phyloP scores from a whole-genome alignment of 495 filamentous ascomycete genomes.

The Hypoxylon perforatum region DNA sequence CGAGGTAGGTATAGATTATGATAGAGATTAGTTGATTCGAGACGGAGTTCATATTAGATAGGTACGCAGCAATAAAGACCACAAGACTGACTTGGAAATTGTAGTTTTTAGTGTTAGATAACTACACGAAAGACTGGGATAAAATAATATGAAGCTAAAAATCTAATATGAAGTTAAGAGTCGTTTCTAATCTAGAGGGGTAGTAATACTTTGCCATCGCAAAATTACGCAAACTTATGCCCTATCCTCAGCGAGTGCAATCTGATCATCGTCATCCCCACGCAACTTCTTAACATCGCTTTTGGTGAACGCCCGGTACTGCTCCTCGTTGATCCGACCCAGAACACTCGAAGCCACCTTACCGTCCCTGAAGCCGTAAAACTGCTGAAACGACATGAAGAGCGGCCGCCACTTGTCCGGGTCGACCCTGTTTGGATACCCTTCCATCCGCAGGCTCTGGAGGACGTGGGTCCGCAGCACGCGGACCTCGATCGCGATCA shows the following conservation, averaged over 20 bases:
- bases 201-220: too few relatives aligned
- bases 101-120: too few relatives aligned
- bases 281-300: conserved; percentile 39
- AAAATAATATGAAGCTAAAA: too few relatives aligned
- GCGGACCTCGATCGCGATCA: conserved; percentile 48
- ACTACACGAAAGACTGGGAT: too few relatives aligned
- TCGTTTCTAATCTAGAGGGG: too few relatives aligned
- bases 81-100: too few relatives aligned
- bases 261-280: conserved; percentile 37
- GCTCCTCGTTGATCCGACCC: conserved; percentile 50
- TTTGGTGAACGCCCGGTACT: conserved; percentile 48
- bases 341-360: conserved; percentile 44
- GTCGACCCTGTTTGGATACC: conserved; percentile 54
- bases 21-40: too few relatives aligned
- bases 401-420: conserved; percentile 55
- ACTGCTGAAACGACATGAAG: conserved; percentile 57
- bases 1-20: too few relatives aligned
- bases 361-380: conserved; percentile 49
- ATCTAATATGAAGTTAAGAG: too few relatives aligned
- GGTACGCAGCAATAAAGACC: too few relatives aligned
- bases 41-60: too few relatives aligned
- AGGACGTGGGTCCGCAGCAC: conserved; percentile 46
- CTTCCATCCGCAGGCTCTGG: conserved; percentile 45
- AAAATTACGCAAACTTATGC: conserved; percentile 12
- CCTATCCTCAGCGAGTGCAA: conserved; percentile 11